These are phyloP conservation scores for Betula pendula DNA, from an alignment of 306 rosid species.

Conservation along the genomic window DNA sequence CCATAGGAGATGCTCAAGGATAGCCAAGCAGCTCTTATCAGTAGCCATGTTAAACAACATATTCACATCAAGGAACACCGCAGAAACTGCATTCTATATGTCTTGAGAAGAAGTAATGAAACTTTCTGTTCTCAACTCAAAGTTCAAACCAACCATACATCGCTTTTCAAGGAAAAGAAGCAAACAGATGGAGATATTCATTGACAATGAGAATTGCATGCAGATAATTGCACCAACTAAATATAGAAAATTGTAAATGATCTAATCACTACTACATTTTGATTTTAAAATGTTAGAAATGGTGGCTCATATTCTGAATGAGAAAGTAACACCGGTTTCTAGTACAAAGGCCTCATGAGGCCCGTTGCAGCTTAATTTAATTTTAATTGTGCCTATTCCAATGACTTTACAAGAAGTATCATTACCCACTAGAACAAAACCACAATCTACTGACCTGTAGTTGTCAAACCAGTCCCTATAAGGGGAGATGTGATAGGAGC, in stretches of 20 bases:
- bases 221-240: neutral
- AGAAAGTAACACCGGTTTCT: too few species aligned
- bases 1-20: constrained; percentile 15
- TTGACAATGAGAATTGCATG: neutral
- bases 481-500: too few species aligned
- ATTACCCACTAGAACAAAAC: too few species aligned
- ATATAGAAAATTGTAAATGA: neutral
- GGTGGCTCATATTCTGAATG: too few species aligned
- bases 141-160: neutral
- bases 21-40: constrained; percentile 23
- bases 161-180: neutral
- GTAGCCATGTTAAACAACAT: constrained; percentile 7
- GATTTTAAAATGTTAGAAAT: neutral
- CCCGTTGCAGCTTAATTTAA: too few species aligned
- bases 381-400: too few species aligned
- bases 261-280: neutral
- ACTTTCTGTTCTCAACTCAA: neutral
- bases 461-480: too few species aligned
- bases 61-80: constrained; percentile 19
- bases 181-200: neutral
- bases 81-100: constrained; percentile 29
- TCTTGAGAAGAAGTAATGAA: neutral
- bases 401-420: too few species aligned
- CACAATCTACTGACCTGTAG: too few species aligned
- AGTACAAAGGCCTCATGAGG: too few species aligned